Evolutionary conservation across 371 early-diverging fungal species (phyloP).

Genomic region (Rhizopus arrhizus): DNA sequence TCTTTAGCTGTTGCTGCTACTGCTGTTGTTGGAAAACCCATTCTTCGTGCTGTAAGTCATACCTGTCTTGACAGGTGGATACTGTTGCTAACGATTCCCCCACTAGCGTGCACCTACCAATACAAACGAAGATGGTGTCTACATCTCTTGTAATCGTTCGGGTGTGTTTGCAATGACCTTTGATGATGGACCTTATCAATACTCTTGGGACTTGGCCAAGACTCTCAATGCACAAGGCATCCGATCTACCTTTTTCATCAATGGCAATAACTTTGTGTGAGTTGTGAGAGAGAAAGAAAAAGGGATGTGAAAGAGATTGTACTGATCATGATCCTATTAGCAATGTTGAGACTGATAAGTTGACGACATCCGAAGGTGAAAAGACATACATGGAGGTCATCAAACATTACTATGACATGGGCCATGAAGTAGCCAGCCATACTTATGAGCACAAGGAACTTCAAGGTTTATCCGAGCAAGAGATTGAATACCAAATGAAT

Average conservation of each 20-base stretch:
- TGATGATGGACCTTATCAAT: constrained; percentile 50
- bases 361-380: constrained; percentile 14
- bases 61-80: constrained; percentile 14
- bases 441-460: constrained; percentile 44
- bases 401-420: constrained; percentile 20
- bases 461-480: constrained; percentile 12
- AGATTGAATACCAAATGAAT: constrained; percentile 25
- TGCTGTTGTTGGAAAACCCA: background rate
- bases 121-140: constrained; percentile 12
- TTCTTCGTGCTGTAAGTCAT: background rate
- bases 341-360: constrained; percentile 13
- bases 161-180: constrained; percentile 51
- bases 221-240: constrained; percentile 34
- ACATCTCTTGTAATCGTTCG: constrained; percentile 30
- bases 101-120: background rate
- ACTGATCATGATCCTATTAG: constrained; percentile 33
- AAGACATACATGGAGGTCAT: constrained; percentile 28
- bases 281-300: constrained; percentile 33
- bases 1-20: background rate
- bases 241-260: constrained; percentile 54
- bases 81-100: constrained; percentile 10
- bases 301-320: too few species aligned
- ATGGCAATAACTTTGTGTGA: constrained; percentile 43
- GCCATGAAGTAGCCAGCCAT: constrained; percentile 40
- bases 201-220: constrained; percentile 41